Conservation (phyloP, 1,139 yeast species). For the Kurtzmaniella quercitrusa region DNA sequence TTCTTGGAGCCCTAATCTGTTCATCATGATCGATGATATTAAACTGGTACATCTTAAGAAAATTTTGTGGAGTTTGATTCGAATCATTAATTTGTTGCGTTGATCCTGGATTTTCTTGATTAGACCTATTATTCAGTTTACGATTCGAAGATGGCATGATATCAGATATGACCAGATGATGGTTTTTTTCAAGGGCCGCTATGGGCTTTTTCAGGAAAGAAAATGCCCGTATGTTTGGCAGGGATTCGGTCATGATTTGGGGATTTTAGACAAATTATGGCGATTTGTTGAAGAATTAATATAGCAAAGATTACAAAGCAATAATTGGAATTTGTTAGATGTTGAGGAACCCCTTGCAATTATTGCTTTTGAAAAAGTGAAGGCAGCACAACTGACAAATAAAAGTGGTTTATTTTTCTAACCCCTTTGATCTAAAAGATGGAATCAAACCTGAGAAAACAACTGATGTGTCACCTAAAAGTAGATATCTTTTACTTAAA, state of each 20-base stretch:
- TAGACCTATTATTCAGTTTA: background rate
- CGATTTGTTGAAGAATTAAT: background rate
- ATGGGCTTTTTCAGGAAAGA: constrained; percentile 39
- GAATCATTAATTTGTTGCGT: constrained; percentile 1
- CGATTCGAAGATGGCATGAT: constrained; percentile 18
- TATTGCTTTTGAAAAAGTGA: too few species aligned
- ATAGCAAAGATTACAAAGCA: background rate
- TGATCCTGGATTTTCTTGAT: constrained; percentile 4
- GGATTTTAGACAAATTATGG: background rate
- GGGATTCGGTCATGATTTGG: constrained; percentile 1
- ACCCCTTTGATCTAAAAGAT: too few species aligned
- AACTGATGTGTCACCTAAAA: too few species aligned
- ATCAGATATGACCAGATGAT: constrained; percentile 23
- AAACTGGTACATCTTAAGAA: constrained; percentile 1
- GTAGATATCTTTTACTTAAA: too few species aligned
- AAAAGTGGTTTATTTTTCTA: too few species aligned
- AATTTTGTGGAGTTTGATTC: background rate
- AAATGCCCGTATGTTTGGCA: constrained; percentile 25
- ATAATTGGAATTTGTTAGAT: background rate
- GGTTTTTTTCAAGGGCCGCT: constrained; percentile 11
- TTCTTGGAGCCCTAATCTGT: constrained; percentile 43
- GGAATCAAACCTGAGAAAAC: too few species aligned
- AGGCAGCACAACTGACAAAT: too few species aligned
- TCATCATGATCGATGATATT: constrained; percentile 38
- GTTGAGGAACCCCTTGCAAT: too few species aligned